A percentile compares a stretch with the other conserved stretches of the same genome.
Conservation (phyloP, 495 filamentous ascomycete genomes). For the Aeminium ludgeri region DNA sequence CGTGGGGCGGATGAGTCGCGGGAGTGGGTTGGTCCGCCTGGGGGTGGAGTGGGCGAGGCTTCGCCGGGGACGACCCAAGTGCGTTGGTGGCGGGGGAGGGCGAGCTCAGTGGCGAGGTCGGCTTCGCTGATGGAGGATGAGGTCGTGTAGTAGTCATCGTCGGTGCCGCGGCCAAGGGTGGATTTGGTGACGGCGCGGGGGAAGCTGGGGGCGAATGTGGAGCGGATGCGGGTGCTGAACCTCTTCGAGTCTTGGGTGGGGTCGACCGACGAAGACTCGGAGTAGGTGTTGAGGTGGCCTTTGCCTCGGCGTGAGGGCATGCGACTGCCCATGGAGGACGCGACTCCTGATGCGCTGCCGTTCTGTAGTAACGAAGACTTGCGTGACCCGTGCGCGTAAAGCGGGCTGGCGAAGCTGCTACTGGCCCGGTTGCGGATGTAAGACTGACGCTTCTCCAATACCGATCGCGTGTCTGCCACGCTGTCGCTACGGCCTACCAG, state of each 20-base stretch:
- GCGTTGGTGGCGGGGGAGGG: slow-evolving; percentile 10
- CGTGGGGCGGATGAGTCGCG: slow-evolving; percentile 5
- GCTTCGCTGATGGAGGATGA: slow-evolving; percentile 4
- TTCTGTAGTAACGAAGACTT: background rate
- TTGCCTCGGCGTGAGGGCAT: slow-evolving; percentile 5
- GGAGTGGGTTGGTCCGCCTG: slow-evolving; percentile 10
- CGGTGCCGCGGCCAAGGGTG: slow-evolving; percentile 5
- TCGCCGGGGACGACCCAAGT: slow-evolving; percentile 12
- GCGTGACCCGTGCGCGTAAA: slow-evolving; percentile 10
- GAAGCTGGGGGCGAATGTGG: slow-evolving; percentile 9
- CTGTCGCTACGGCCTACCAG: slow-evolving; percentile 16
- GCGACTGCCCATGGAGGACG: slow-evolving; percentile 1
- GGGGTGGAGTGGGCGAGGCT: slow-evolving; percentile 13
- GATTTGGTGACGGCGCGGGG: slow-evolving; percentile 11
- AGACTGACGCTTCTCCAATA: slow-evolving; percentile 21
- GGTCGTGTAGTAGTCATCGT: slow-evolving; percentile 8
- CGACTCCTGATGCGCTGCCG: background rate
- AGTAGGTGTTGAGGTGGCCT: slow-evolving; percentile 7
- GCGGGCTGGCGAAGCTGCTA: slow-evolving; percentile 10
- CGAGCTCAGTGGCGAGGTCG: slow-evolving; percentile 6
- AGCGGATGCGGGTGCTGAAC: slow-evolving; percentile 6
- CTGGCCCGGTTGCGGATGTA: slow-evolving; percentile 22
- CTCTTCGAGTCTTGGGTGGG: slow-evolving; percentile 5
- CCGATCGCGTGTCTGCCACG: slow-evolving; percentile 15
- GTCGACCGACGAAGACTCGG: slow-evolving; percentile 12